phyloP scores from a whole-genome alignment of 163 green algal genomes.

The Chlorella variabilis region DNA sequence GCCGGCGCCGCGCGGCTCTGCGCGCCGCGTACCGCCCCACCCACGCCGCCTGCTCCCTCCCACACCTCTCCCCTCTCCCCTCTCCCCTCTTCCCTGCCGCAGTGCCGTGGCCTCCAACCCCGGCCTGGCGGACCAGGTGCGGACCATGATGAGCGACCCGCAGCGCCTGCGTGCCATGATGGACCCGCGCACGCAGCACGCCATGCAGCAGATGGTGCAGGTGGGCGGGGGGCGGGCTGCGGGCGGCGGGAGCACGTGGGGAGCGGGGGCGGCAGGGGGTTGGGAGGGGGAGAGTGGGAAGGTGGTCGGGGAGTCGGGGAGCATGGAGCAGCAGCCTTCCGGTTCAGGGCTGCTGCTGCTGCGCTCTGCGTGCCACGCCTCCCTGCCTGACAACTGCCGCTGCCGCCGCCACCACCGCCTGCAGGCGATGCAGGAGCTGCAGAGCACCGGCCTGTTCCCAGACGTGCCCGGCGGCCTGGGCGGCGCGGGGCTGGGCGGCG shows the following conservation, averaged over 20 bases:
- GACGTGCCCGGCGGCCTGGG: constrained; percentile 1
- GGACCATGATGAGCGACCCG: constrained; percentile 62
- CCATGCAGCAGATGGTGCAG: constrained; percentile 78
- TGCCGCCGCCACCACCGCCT: background rate
- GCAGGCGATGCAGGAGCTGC: constrained; percentile 70
- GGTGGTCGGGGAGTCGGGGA: too few species aligned
- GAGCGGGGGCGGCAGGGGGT: background rate
- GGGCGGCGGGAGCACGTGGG: background rate
- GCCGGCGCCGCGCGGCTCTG: too few species aligned
- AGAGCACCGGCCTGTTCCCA: constrained; percentile 38
- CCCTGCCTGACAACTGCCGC: background rate
- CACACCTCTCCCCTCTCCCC: background rate
- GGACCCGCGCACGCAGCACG: constrained; percentile 73
- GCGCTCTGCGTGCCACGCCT: too few species aligned
- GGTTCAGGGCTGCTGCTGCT: too few species aligned
- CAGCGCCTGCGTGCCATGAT: constrained; percentile 79
- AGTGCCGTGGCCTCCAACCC: constrained; percentile 64
- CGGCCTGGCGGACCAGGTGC: background rate
- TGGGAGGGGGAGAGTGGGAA: too few species aligned
- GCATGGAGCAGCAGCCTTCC: too few species aligned
- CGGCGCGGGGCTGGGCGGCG: background rate
- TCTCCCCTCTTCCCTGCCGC: too few species aligned
- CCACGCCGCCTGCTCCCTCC: background rate
- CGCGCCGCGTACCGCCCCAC: too few species aligned
- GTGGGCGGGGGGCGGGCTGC: constrained; percentile 62